Percentiles rank a stretch among this genome's conserved stretches.
Evolutionary conservation across 495 filamentous ascomycete genomes (phyloP).

Genomic region (Neurospora pannonica): DNA sequence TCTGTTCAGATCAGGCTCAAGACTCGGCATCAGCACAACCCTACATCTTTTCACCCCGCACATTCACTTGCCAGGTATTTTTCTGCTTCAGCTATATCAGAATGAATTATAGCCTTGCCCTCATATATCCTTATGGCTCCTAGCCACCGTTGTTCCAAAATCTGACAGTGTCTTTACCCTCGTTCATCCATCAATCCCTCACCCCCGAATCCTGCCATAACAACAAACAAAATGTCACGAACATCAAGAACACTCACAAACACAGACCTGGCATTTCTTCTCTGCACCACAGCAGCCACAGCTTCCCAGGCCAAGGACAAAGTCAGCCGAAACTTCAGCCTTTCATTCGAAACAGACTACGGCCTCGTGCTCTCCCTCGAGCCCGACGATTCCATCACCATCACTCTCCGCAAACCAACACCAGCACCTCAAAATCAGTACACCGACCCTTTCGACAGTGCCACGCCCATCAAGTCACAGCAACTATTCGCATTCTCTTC

Average conservation of each 20-base stretch:
- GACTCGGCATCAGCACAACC: background rate
- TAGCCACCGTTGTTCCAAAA: background rate
- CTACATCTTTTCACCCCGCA: background rate
- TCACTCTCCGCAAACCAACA: background rate
- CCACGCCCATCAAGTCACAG: background rate
- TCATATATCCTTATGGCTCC: background rate
- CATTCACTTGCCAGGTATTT: background rate
- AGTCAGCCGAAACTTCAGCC: no score
- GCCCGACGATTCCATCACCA: constrained; percentile 1
- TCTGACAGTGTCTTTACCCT: background rate
- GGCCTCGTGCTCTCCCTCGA: constrained; percentile 5
- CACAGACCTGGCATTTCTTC: constrained; percentile 12
- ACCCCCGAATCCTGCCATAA: no score
- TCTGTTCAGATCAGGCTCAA: no score
- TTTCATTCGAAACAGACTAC: constrained; percentile 3
- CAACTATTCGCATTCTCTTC: background rate
- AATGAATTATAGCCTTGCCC: background rate
- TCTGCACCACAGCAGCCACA: constrained; percentile 3
- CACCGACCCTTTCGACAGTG: background rate
- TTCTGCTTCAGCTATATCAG: background rate
- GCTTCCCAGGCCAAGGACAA: no score
- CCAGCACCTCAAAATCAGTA: no score
- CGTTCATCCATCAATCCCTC: background rate
- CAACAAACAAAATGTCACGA: background rate
- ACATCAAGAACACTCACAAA: constrained; percentile 9